A percentile compares a stretch with the other conserved stretches of the same genome.
phyloP scores from a whole-genome alignment of 352 stramenopile species.

The Thraustotheca clavata region DNA sequence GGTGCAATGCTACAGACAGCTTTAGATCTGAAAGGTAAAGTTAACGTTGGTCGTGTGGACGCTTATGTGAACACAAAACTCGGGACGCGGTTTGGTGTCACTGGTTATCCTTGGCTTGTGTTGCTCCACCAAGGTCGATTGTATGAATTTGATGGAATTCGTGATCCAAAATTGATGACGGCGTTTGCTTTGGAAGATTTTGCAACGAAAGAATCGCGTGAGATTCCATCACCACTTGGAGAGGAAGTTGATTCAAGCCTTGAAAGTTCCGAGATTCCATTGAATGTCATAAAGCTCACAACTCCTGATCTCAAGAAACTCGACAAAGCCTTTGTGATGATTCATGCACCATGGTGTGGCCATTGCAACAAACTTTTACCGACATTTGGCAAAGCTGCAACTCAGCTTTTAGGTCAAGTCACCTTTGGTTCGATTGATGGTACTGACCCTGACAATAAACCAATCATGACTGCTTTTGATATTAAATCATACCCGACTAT shows the following conservation, averaged over 20 bases:
- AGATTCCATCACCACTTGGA: too few relatives aligned
- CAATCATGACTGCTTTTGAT: neutral
- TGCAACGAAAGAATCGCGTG: neutral
- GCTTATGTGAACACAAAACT: neutral
- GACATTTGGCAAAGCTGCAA: neutral
- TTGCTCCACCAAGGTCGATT: neutral
- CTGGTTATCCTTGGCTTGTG: neutral
- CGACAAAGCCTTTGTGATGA: neutral
- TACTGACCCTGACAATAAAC: neutral
- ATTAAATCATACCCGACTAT: neutral
- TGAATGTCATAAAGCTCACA: too few relatives aligned
- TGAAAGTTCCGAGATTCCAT: too few relatives aligned
- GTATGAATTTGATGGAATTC: neutral
- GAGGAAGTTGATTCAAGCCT: too few relatives aligned
- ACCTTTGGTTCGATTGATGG: neutral
- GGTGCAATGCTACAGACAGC: neutral
- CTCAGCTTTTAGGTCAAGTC: neutral
- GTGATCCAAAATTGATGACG: neutral
- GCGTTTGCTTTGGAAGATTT: neutral
- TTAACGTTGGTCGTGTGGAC: conserved; percentile 7
- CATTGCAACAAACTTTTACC: neutral
- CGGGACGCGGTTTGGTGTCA: conserved; percentile 4
- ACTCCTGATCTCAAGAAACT: too few relatives aligned
- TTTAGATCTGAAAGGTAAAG: neutral
- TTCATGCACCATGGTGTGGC: neutral